Conservation (phyloP, 164 flowering plant species). For the Malania oleifera region DNA sequence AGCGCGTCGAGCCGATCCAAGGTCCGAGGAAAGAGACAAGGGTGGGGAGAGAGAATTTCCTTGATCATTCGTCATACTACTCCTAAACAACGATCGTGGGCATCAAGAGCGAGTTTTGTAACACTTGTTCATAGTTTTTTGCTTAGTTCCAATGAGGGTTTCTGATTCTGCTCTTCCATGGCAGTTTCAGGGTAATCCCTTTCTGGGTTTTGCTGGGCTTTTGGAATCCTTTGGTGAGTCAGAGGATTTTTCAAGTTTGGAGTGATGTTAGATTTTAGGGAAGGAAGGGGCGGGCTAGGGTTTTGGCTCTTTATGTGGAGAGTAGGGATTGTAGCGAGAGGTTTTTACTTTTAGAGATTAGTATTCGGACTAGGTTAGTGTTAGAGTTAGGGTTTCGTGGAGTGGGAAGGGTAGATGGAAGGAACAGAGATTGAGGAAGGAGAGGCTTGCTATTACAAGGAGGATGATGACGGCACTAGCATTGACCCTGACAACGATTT, state of each 20-base stretch:
- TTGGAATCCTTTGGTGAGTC: slow-evolving; percentile 9
- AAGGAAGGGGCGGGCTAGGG: slow-evolving; percentile 14
- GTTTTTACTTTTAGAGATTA: no score
- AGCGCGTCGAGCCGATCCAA: no score
- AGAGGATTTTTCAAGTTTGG: background rate
- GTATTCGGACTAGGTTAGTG: slow-evolving; percentile 10
- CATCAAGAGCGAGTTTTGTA: no score
- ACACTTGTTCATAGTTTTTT: no score
- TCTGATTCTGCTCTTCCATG: background rate
- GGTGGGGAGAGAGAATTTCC: no score
- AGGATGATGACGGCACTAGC: slow-evolving; percentile 22
- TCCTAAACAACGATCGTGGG: no score
- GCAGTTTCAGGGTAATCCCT: slow-evolving; percentile 1
- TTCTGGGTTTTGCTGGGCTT: slow-evolving; percentile 17
- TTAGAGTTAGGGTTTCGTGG: slow-evolving; percentile 9
- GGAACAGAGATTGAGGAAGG: slow-evolving; percentile 50
- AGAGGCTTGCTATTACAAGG: slow-evolving; percentile 28
- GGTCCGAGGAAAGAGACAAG: no score
- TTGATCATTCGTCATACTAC: no score
- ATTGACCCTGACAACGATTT: slow-evolving; percentile 56
- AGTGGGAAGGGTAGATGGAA: slow-evolving; percentile 19
- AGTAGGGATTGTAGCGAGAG: no score
- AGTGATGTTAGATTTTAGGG: slow-evolving; percentile 33
- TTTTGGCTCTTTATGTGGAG: slow-evolving; percentile 3
- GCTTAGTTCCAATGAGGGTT: slow-evolving; percentile 2